Conservation (phyloP, 139 green algal species). For the Chlorokybus atmophyticus region DNA sequence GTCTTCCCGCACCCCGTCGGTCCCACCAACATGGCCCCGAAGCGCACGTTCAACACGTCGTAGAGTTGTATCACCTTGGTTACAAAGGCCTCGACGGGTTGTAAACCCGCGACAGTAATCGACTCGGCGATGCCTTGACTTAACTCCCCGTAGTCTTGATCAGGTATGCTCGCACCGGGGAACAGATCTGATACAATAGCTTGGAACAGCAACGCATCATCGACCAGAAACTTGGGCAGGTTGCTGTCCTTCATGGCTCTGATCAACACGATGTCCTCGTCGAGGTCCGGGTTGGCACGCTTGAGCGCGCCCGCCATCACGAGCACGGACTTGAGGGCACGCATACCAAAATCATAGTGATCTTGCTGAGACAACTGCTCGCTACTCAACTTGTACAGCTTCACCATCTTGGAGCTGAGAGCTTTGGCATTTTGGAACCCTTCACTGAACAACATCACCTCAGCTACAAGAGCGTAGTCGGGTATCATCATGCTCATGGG, state of each 20-base stretch:
- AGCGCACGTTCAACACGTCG: constrained; percentile 72
- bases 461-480: constrained; percentile 60
- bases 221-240: constrained; percentile 71
- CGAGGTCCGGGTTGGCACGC: constrained; percentile 47
- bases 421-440: constrained; percentile 64
- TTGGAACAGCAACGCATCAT: constrained; percentile 64
- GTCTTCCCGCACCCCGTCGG: constrained; percentile 62
- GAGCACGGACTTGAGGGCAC: constrained; percentile 69
- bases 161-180: constrained; percentile 48
- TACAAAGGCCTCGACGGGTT: constrained; percentile 43
- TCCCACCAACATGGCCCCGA: constrained; percentile 72
- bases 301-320: constrained; percentile 69
- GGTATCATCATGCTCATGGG: constrained; percentile 78
- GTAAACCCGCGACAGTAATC: constrained; percentile 37
- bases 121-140: constrained; percentile 39
- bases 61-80: constrained; percentile 72
- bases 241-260: constrained; percentile 70
- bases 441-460: constrained; percentile 74
- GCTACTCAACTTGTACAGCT: constrained; percentile 78
- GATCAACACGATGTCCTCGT: constrained; percentile 60
- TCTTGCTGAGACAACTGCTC: constrained; percentile 78
- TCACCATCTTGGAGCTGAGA: constrained; percentile 71
- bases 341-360: constrained; percentile 76
- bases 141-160: constrained; percentile 57
- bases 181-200: constrained; percentile 77